Evolutionary conservation across 2,329 filamentous ascomycete species (phyloP).

Genomic region (Lizonia empirigonia): DNA sequence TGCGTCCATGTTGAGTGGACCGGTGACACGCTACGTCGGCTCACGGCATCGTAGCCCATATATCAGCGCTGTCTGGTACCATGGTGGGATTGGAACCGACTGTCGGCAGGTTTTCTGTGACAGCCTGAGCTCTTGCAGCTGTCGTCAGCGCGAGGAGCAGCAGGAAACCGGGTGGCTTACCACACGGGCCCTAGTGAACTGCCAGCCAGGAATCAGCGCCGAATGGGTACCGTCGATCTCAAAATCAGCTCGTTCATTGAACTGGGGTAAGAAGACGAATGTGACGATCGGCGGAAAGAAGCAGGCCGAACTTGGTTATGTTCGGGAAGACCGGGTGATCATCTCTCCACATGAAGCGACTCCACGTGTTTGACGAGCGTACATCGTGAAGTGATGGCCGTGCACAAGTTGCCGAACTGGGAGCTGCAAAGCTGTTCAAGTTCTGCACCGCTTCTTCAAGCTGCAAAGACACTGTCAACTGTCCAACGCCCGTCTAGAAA

Average conservation of each 20-base stretch:
- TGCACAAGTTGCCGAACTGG: neutral
- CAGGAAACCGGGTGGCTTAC: neutral
- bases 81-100: constrained; percentile 2
- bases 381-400: neutral
- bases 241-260: constrained; percentile 2
- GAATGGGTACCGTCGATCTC: constrained; percentile 10
- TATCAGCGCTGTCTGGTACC: constrained; percentile 1
- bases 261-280: constrained; percentile 1
- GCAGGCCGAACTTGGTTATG: constrained; percentile 13
- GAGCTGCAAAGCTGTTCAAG: neutral
- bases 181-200: constrained; percentile 2
- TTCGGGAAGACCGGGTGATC: constrained; percentile 29
- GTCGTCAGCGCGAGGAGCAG: neutral
- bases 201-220: constrained; percentile 2
- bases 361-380: constrained; percentile 27
- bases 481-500: neutral
- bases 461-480: constrained; percentile 2
- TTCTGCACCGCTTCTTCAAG: neutral
- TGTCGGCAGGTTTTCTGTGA: neutral
- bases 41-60: constrained; percentile 4
- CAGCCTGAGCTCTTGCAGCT: neutral
- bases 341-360: constrained; percentile 22
- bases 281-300: constrained; percentile 24
- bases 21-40: constrained; percentile 7
- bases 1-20: neutral